Conservation (phyloP, 1,284 basidiomycete genomes). For the Malassezia psittaci region DNA sequence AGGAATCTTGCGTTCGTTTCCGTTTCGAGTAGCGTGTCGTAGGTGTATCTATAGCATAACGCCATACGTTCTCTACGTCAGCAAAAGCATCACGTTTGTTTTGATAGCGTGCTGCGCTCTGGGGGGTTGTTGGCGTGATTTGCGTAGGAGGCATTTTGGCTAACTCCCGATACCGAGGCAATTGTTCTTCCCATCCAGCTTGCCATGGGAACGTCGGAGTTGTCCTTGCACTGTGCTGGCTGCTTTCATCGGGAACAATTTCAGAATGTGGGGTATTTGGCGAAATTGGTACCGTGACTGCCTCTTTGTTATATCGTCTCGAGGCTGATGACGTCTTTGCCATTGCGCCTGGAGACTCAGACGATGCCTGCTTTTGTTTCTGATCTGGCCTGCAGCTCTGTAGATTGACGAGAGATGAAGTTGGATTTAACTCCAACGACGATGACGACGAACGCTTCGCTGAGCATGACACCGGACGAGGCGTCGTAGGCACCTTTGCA, state of each 20-base stretch:
- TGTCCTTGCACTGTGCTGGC: not conserved
- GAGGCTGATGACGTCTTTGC: too few relatives aligned
- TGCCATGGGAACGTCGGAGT: slow-evolving; percentile 9
- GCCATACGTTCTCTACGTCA: slow-evolving; percentile 13
- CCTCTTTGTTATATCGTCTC: too few relatives aligned
- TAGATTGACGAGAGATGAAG: too few relatives aligned
- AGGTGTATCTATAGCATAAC: slow-evolving; percentile 6
- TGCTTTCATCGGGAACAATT: too few relatives aligned
- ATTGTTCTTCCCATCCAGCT: not conserved
- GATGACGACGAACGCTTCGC: too few relatives aligned
- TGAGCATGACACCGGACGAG: too few relatives aligned
- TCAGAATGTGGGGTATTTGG: too few relatives aligned
- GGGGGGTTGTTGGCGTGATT: not conserved
- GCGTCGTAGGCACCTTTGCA: not conserved
- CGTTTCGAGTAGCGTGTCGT: not conserved
- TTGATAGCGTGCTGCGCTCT: slow-evolving; percentile 7
- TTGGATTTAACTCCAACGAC: too few relatives aligned
- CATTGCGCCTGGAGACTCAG: too few relatives aligned
- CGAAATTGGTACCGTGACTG: too few relatives aligned
- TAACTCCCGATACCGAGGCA: not conserved
- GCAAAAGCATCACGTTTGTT: slow-evolving; percentile 9
- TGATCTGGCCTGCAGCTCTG: too few relatives aligned
- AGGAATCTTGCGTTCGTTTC: not conserved
- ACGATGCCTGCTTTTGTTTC: too few relatives aligned
- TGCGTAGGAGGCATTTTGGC: slow-evolving; percentile 1